phyloP scores from a whole-genome alignment of 441 rosid species.

The Erodium chrysanthum region DNA sequence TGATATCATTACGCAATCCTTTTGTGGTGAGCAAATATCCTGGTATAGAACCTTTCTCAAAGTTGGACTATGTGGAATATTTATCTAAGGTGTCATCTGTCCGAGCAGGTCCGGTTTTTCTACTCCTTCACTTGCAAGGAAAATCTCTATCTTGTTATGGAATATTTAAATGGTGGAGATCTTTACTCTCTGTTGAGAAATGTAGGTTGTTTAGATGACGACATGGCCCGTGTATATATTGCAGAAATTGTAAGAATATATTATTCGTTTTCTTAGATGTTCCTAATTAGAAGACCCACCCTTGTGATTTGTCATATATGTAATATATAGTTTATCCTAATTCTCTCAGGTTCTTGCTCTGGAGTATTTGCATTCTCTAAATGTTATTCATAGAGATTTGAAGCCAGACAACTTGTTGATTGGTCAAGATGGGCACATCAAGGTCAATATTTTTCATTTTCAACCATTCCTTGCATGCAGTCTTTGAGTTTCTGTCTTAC shows the following conservation, averaged over 20 bases:
- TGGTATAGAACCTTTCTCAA: constrained; percentile 5
- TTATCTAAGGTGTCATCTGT: constrained; percentile 32
- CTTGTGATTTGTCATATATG: constrained; percentile 24
- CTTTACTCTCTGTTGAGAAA: constrained; percentile 79
- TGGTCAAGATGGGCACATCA: constrained; percentile 93
- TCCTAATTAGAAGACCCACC: not conserved
- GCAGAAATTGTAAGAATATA: constrained; percentile 86
- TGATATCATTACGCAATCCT: constrained; percentile 90
- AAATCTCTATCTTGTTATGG: constrained; percentile 85
- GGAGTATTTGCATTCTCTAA: constrained; percentile 93
- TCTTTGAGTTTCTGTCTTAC: not conserved
- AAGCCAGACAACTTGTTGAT: constrained; percentile 98
- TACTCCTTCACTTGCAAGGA: constrained; percentile 45
- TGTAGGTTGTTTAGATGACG: constrained; percentile 91
- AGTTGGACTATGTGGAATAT: constrained; percentile 13
- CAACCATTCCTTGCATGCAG: not conserved
- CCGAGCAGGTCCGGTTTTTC: constrained; percentile 87
- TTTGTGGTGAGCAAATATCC: constrained; percentile 64
- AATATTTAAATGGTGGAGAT: constrained; percentile 95
- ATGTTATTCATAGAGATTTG: constrained; percentile 90
- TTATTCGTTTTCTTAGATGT: constrained; percentile 10
- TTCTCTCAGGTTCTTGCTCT: constrained; percentile 83
- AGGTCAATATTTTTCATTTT: constrained; percentile 40
- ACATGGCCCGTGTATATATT: constrained; percentile 78
- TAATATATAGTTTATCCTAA: constrained; percentile 30